Conservation (phyloP, 306 rosid species). For the Medicago lupulina region DNA sequence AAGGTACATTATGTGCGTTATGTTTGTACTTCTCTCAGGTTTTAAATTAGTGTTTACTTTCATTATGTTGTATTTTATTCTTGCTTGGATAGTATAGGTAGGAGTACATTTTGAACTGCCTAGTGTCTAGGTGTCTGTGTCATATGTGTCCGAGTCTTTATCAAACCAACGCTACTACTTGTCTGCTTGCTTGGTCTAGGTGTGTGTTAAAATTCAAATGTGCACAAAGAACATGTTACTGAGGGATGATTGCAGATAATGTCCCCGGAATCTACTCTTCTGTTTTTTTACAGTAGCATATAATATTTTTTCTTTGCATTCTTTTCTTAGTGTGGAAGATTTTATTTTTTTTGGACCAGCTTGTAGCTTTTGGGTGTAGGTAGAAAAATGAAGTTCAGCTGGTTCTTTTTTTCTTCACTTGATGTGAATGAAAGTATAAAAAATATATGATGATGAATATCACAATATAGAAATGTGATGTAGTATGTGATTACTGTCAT, state of each 20-base stretch:
- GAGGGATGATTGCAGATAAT: slow-evolving; percentile 71
- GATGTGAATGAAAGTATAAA: slow-evolving; percentile 39
- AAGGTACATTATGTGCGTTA: too few relatives aligned
- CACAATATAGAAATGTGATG: slow-evolving; percentile 46
- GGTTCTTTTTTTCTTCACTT: slow-evolving; percentile 66
- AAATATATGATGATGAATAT: not conserved
- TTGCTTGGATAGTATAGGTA: too few relatives aligned
- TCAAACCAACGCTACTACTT: too few relatives aligned
- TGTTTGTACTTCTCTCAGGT: too few relatives aligned
- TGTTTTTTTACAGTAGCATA: slow-evolving; percentile 37
- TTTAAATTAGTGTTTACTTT: too few relatives aligned
- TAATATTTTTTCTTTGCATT: slow-evolving; percentile 29
- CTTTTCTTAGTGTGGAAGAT: not conserved
- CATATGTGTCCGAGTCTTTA: too few relatives aligned
- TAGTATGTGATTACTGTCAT: slow-evolving; percentile 28
- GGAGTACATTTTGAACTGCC: too few relatives aligned
- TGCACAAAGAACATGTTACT: too few relatives aligned
- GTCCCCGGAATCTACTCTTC: slow-evolving; percentile 88
- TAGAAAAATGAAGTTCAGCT: slow-evolving; percentile 83
- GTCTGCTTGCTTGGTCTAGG: too few relatives aligned
- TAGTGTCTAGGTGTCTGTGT: too few relatives aligned
- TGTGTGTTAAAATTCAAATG: too few relatives aligned
- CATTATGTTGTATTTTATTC: too few relatives aligned
- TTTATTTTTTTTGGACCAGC: slow-evolving; percentile 66
- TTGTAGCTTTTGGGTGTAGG: slow-evolving; percentile 78